Base-by-base conservation (phyloP, 345 rosid genomes). In the Xanthoceras sorbifolium region DNA sequence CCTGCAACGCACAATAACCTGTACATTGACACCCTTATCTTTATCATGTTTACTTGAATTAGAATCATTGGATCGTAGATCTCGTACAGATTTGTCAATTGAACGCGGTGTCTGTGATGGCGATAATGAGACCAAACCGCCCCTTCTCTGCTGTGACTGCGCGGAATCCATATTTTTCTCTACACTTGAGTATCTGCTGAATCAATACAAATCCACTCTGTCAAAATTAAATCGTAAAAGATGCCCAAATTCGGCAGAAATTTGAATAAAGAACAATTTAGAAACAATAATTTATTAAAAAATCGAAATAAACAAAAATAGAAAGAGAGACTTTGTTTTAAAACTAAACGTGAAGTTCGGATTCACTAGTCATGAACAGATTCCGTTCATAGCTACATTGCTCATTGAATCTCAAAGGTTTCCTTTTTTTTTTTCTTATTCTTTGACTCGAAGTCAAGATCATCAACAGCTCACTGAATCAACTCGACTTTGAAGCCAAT, bases 1-100 rank as follows among this genome's bases (percentile, higher is more conserved):
- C 99, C 99, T 92, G 93, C 99, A 97, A 75, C 99, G 98, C 76
- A 94, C 83, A 54, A 94, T 88, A 76, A 97, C 99, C 83, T 97
- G 99, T 32, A 97, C 97, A 82, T 92, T 97, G 17, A 97, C 99
- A 66, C 99, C 98, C 83, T 97, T 97, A 11, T 97, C 99, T 81
- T 82, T 94, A 72, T 96, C 99, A 67, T 82, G 84, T 76, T 89
- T 96, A 52, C 78, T 85, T 3, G 90, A 85, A 85, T 80, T 90
- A 28, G 92, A 90, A 29, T 93, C 99, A 26, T 85, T 92, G 40
- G 92, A 89, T 84, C 99, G 89, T 63, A 92, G 97, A 81, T 96
- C 99, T 86, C 97, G 87, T 0, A 80, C 81, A 1, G 94, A 75
- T 88, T 91, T 97, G 80, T 97, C 98, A 64, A 77, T 88, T 64